phyloP scores from a whole-genome alignment of 805 yeast genomes.

The Saccharomycopsis sp. region DNA sequence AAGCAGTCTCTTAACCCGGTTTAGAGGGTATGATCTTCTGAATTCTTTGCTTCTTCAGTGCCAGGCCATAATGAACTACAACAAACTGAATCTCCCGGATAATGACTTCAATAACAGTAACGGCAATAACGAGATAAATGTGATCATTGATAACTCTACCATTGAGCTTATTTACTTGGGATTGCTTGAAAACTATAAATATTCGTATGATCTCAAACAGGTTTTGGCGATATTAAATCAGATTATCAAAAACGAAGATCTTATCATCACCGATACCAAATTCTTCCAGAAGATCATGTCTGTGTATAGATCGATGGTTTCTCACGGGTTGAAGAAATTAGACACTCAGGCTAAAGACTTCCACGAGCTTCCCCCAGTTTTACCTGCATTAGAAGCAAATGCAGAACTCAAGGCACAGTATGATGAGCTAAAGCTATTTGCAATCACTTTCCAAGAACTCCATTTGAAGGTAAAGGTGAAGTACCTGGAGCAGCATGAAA shows the following conservation, averaged over 20 bases:
- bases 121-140: background rate
- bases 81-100: background rate
- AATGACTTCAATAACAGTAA: background rate
- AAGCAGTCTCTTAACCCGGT: background rate
- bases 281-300: background rate
- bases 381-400: background rate
- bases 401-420: background rate
- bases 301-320: background rate
- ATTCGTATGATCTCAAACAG: background rate
- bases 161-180: background rate
- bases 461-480: background rate
- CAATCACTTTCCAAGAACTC: background rate
- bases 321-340: background rate
- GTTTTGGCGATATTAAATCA: background rate
- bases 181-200: background rate
- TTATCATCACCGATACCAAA: background rate
- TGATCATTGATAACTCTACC: background rate
- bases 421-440: background rate
- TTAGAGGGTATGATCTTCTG: background rate
- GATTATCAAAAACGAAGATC: background rate
- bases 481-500: conserved; percentile 13
- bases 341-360: background rate
- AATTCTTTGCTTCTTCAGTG: background rate
- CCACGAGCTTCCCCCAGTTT: background rate
- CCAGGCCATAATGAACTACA: background rate